These are phyloP conservation scores for Calocera cornea DNA, from an alignment of 768 basidiomycete species.

Conservation along the genomic window DNA sequence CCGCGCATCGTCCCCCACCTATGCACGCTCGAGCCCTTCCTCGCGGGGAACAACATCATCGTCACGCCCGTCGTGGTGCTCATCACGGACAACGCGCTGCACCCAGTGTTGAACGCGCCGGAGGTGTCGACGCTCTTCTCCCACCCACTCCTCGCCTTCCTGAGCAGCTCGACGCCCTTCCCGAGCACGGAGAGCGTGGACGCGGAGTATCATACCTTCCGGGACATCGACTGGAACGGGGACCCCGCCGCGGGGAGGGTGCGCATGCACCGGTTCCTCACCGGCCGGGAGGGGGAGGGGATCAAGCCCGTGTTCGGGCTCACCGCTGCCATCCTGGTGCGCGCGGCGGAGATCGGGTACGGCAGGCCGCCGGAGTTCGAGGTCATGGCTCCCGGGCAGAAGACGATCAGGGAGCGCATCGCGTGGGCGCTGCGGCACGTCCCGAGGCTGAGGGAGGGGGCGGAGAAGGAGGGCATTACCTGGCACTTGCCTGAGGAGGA, in stretches of 20 bases:
- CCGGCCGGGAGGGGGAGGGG: slow-evolving; percentile 70
- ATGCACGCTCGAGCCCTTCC: slow-evolving; percentile 65
- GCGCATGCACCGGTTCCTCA: slow-evolving; percentile 68
- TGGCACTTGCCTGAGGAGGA: slow-evolving; percentile 4
- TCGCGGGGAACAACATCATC: slow-evolving; percentile 55
- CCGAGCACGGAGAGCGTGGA: background rate
- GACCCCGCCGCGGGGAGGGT: slow-evolving; percentile 27
- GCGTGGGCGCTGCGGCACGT: slow-evolving; percentile 27
- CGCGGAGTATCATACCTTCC: slow-evolving; percentile 48
- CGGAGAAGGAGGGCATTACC: slow-evolving; percentile 9
- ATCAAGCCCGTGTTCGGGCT: slow-evolving; percentile 81
- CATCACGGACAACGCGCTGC: slow-evolving; percentile 53
- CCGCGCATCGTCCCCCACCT: slow-evolving; percentile 54
- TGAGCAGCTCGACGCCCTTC: slow-evolving; percentile 32
- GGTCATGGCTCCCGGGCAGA: slow-evolving; percentile 33
- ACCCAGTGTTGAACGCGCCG: slow-evolving; percentile 67
- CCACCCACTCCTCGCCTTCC: slow-evolving; percentile 64
- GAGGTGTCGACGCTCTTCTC: slow-evolving; percentile 78
- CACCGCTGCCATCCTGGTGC: slow-evolving; percentile 51
- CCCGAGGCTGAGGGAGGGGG: slow-evolving; percentile 13
- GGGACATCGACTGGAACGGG: slow-evolving; percentile 39
- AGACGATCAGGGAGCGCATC: slow-evolving; percentile 31
- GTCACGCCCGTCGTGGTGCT: slow-evolving; percentile 83
- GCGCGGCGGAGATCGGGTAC: slow-evolving; percentile 38
- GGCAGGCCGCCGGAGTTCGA: slow-evolving; percentile 34